These are phyloP conservation scores for Yamadazyma mexicana DNA, from an alignment of 1,139 yeast species.

Conservation along the genomic window DNA sequence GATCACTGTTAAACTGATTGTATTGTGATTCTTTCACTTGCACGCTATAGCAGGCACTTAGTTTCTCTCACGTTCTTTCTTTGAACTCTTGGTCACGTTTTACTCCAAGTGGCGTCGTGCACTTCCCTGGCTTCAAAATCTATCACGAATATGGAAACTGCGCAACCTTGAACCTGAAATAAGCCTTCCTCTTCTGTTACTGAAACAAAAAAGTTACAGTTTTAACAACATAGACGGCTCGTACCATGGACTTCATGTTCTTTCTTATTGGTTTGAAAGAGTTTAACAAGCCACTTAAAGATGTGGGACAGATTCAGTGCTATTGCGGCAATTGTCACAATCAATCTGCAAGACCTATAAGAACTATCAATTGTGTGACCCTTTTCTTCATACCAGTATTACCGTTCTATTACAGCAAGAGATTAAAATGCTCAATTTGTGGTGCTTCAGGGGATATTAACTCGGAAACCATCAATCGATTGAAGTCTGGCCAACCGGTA, in stretches of 20 bases:
- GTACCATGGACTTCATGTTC: slow-evolving; percentile 29
- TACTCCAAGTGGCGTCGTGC: background rate
- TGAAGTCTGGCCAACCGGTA: slow-evolving; percentile 43
- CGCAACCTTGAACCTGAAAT: background rate
- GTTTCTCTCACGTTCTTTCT: too few species aligned
- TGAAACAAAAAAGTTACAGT: background rate
- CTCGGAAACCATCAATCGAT: slow-evolving; percentile 27
- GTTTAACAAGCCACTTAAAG: slow-evolving; percentile 28
- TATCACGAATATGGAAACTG: background rate
- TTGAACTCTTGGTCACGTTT: background rate
- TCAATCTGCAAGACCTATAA: slow-evolving; percentile 43
- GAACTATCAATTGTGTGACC: slow-evolving; percentile 44
- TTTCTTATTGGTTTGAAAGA: slow-evolving; percentile 34
- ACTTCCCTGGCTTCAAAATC: background rate
- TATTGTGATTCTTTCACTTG: too few species aligned
- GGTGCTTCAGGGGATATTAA: slow-evolving; percentile 43
- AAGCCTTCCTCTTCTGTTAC: background rate
- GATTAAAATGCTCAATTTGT: slow-evolving; percentile 44
- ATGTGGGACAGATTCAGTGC: slow-evolving; percentile 29
- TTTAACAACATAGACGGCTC: background rate
- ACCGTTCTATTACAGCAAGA: slow-evolving; percentile 41
- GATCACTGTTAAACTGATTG: too few species aligned
- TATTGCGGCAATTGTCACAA: slow-evolving; percentile 47
- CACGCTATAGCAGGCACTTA: too few species aligned
- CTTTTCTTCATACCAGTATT: slow-evolving; percentile 46